phyloP scores from a whole-genome alignment of 2,329 filamentous ascomycete species.

The Monosporascus sp. region DNA sequence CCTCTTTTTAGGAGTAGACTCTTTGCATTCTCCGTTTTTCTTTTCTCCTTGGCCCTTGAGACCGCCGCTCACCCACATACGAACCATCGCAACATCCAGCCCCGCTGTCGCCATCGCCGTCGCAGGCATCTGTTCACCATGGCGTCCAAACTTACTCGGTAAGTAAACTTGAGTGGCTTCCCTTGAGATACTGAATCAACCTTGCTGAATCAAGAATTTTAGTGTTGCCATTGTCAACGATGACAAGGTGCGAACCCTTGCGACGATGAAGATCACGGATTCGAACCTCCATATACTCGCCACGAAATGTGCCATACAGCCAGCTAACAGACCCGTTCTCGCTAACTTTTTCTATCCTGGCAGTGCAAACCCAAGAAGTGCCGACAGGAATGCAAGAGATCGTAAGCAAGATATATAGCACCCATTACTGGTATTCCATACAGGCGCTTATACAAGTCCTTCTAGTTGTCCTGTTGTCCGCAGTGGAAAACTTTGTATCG shows the following conservation, averaged over 20 bases:
- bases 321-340: constrained; percentile 6
- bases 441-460: constrained; percentile 9
- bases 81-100: neutral
- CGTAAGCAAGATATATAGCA: constrained; percentile 47
- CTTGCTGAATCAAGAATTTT: constrained; percentile 13
- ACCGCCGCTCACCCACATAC: no score
- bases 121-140: constrained; percentile 39
- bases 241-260: constrained; percentile 70
- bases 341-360: constrained; percentile 20
- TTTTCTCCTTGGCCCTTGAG: neutral
- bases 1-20: no score
- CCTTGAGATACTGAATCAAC: neutral
- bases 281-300: constrained; percentile 17
- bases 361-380: constrained; percentile 98
- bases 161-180: constrained; percentile 31
- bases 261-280: neutral
- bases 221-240: constrained; percentile 98
- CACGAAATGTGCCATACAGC: constrained; percentile 33
- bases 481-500: constrained; percentile 95
- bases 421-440: neutral
- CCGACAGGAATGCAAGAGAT: constrained; percentile 98
- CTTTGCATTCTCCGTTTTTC: neutral
- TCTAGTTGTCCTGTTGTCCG: constrained; percentile 68
- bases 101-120: constrained; percentile 26
- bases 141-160: constrained; percentile 95